Evolutionary conservation across 2,329 filamentous ascomycete genomes (phyloP).

Genomic region (Verticillium nonalfalfae): DNA sequence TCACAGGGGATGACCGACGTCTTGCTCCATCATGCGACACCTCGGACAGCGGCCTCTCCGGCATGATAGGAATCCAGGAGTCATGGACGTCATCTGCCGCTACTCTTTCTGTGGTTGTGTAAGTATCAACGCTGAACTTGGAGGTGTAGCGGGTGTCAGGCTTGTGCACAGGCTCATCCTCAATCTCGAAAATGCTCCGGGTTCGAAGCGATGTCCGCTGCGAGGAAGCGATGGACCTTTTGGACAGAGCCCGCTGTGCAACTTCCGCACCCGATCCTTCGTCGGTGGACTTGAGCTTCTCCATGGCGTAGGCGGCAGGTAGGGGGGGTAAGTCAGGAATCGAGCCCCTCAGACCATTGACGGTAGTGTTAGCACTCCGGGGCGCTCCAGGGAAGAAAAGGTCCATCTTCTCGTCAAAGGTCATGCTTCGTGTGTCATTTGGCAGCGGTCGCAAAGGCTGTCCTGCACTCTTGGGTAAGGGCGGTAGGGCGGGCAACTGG

Average conservation of each 20-base stretch:
- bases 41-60: not conserved
- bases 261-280: constrained; percentile 5
- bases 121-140: constrained; percentile 23
- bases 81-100: constrained; percentile 26
- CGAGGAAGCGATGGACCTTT: constrained; percentile 27
- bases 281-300: constrained; percentile 11
- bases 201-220: constrained; percentile 28
- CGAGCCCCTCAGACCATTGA: constrained; percentile 12
- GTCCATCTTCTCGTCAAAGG: constrained; percentile 50
- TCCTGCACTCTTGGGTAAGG: constrained; percentile 35
- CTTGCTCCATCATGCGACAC: constrained; percentile 22
- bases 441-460: constrained; percentile 32
- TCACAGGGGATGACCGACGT: constrained; percentile 43
- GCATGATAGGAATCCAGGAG: constrained; percentile 29
- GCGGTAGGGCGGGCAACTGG: constrained; percentile 45
- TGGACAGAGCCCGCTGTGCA: constrained; percentile 12
- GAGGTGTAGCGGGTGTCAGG: constrained; percentile 13
- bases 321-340: constrained; percentile 38
- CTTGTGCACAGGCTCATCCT: constrained; percentile 16
- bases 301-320: constrained; percentile 21
- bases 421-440: constrained; percentile 52
- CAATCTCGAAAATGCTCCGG: constrained; percentile 32
- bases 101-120: constrained; percentile 11
- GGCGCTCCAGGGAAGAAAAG: constrained; percentile 37
- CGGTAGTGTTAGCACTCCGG: constrained; percentile 1